A percentile compares a stretch with the other conserved stretches of the same genome.
Evolutionary conservation across 1,284 basidiomycete genomes (phyloP).

Genomic region (Ceratobasidium sp.): DNA sequence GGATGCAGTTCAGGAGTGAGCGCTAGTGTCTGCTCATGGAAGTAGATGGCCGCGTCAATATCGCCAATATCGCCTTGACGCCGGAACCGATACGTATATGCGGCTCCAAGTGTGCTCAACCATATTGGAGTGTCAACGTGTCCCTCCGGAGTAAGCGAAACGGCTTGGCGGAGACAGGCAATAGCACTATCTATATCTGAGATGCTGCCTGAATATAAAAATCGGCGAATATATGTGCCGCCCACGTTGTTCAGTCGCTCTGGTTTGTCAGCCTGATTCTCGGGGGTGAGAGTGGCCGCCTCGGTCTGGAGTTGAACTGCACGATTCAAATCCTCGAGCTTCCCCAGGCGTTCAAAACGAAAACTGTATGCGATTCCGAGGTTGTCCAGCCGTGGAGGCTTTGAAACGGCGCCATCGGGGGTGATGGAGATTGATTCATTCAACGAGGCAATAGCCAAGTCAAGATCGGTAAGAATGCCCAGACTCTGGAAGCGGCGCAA

Average conservation of each 20-base stretch:
- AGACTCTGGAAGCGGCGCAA: not conserved
- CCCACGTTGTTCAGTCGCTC: not conserved
- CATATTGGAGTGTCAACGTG: not conserved
- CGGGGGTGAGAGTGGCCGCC: not conserved
- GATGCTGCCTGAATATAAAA: not conserved
- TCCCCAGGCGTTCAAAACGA: not conserved
- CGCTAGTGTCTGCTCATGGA: not conserved
- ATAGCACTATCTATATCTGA: not conserved
- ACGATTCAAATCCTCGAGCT: not conserved
- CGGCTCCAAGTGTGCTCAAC: not conserved
- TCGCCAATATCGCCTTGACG: not conserved
- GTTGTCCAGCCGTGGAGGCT: not conserved
- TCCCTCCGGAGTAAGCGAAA: conserved; percentile 4
- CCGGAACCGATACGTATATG: not conserved
- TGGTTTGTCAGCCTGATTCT: not conserved
- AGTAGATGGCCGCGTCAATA: not conserved
- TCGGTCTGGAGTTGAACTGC: not conserved
- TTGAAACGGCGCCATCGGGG: not conserved
- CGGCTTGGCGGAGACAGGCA: not conserved
- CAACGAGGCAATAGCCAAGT: not conserved
- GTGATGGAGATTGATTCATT: not conserved
- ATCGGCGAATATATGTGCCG: not conserved
- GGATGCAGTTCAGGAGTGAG: not conserved
- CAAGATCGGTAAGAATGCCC: not conserved
- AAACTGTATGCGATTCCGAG: not conserved